Conservation (phyloP, 2,329 filamentous ascomycete species). For the Dothistroma pini region DNA sequence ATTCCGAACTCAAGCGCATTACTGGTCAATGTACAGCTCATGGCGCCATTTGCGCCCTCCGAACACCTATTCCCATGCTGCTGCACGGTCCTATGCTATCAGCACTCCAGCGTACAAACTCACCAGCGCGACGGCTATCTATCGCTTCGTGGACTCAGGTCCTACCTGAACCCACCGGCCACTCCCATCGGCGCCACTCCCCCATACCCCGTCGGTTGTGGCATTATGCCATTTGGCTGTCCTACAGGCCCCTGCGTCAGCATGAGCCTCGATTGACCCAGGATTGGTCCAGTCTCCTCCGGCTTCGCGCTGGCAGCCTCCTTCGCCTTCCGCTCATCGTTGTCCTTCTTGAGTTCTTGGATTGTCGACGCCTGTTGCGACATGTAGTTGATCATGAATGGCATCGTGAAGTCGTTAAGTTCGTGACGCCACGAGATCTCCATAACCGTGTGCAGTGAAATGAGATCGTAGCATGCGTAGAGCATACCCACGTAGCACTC, state of each 20-base stretch:
- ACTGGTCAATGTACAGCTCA: not conserved
- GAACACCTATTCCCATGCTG: not conserved
- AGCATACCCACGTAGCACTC: constrained; percentile 99
- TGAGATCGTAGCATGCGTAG: constrained; percentile 96
- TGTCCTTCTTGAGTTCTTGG: constrained; percentile 83
- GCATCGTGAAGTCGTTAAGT: constrained; percentile 96
- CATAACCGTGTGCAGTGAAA: constrained; percentile 86
- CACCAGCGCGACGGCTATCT: not conserved
- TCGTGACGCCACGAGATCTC: constrained; percentile 97
- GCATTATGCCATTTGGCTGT: constrained; percentile 75
- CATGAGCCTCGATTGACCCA: constrained; percentile 86
- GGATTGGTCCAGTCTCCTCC: constrained; percentile 89
- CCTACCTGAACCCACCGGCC: constrained; percentile 1
- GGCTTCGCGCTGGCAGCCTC: constrained; percentile 77
- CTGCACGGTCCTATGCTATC: not conserved
- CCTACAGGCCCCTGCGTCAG: constrained; percentile 80
- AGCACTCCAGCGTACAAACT: not conserved
- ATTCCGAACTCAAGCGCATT: not conserved
- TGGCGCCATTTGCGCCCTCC: no score
- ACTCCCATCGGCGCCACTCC: constrained; percentile 28
- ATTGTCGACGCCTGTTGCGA: constrained; percentile 86
- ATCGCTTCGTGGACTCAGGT: not conserved
- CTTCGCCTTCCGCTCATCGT: constrained; percentile 79
- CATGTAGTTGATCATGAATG: constrained; percentile 99
- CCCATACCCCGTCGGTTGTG: constrained; percentile 65